These are phyloP conservation scores for Aspergillus pseudonomiae DNA, from an alignment of 2,329 filamentous ascomycete species.

Conservation along the genomic window DNA sequence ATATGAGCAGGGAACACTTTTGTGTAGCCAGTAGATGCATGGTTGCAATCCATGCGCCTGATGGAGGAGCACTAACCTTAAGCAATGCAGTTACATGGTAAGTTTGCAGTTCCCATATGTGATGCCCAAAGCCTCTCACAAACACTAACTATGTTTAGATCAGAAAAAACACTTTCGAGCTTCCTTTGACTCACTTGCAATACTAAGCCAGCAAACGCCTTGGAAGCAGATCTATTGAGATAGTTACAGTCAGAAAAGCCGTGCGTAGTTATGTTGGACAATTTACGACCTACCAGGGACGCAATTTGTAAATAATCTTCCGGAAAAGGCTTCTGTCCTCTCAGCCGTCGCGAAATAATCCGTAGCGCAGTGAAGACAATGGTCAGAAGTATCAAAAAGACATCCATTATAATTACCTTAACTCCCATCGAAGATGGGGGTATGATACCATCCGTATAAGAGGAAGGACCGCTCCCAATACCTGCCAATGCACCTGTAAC, in stretches of 20 bases:
- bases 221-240: not conserved
- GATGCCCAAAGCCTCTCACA: not conserved
- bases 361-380: not conserved
- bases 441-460: not conserved
- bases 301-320: not conserved
- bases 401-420: not conserved
- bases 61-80: not conserved
- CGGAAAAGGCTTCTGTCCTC: not conserved
- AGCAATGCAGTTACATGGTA: not conserved
- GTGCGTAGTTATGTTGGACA: too few relatives aligned
- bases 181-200: not conserved
- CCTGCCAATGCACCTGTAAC: not conserved
- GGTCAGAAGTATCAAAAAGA: not conserved
- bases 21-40: not conserved
- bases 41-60: too few relatives aligned
- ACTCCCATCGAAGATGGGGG: not conserved
- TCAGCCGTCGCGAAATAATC: not conserved
- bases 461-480: not conserved
- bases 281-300: not conserved
- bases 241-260: not conserved
- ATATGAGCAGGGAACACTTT: not conserved
- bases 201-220: not conserved
- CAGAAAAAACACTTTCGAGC: too few relatives aligned
- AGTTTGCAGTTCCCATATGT: not conserved
- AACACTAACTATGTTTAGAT: not conserved